Percentiles rank a stretch among this genome's conserved stretches.
These are phyloP conservation scores for Akanthomyces muscarius DNA, from an alignment of 2,329 filamentous ascomycete genomes.

Conservation along the genomic window DNA sequence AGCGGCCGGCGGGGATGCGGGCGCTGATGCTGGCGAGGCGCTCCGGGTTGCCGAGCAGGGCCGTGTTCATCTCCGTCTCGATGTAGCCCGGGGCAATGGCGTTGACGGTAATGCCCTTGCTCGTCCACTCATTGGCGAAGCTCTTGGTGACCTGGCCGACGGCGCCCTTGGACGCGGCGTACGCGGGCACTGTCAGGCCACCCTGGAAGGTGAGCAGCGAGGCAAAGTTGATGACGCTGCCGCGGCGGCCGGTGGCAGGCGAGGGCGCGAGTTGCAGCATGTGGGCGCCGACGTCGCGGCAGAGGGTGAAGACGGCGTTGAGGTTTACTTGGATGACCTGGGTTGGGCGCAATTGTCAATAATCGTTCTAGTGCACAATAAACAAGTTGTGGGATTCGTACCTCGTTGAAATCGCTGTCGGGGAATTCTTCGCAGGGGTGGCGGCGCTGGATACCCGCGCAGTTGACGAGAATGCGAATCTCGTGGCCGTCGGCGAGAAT, in stretches of 20 bases:
- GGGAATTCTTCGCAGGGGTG: slow-evolving; percentile 75
- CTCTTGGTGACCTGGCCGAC: slow-evolving; percentile 82
- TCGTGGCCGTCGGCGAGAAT: slow-evolving; percentile 60
- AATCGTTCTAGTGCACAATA: no score
- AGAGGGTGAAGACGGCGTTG: slow-evolving; percentile 72
- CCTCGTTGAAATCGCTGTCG: slow-evolving; percentile 69
- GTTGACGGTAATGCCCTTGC: slow-evolving; percentile 78
- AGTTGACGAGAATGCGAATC: slow-evolving; percentile 79
- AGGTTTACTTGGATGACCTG: slow-evolving; percentile 82
- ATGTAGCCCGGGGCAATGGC: slow-evolving; percentile 88
- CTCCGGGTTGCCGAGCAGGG: slow-evolving; percentile 67
- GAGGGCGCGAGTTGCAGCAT: slow-evolving; percentile 60
- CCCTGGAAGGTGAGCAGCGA: slow-evolving; percentile 81
- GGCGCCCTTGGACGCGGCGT: slow-evolving; percentile 81
- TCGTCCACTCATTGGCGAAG: slow-evolving; percentile 80
- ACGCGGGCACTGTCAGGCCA: slow-evolving; percentile 82
- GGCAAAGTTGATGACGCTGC: slow-evolving; percentile 79
- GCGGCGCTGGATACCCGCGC: slow-evolving; percentile 78
- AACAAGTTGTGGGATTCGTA: slow-evolving; percentile 22
- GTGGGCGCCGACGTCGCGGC: slow-evolving; percentile 73
- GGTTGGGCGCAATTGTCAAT: no score
- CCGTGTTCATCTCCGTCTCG: slow-evolving; percentile 90
- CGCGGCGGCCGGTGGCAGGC: slow-evolving; percentile 50
- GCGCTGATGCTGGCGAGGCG: slow-evolving; percentile 70
- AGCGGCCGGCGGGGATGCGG: slow-evolving; percentile 77